phyloP scores from a whole-genome alignment of 2,329 filamentous ascomycete species.

The Phoma sp. region DNA sequence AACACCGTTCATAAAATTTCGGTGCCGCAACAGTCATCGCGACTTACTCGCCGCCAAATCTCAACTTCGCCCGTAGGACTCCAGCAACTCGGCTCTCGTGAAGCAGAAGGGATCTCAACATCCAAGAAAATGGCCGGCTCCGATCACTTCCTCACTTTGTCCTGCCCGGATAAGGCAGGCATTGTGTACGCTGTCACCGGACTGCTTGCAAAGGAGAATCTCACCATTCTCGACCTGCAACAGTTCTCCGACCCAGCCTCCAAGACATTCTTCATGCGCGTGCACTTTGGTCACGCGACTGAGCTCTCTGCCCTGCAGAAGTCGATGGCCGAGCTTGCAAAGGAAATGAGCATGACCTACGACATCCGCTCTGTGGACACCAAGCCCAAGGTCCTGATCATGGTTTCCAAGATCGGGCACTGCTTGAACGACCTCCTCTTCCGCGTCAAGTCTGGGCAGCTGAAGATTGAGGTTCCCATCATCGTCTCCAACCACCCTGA shows the following conservation, averaged over 20 bases:
- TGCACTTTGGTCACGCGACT: constrained; percentile 72
- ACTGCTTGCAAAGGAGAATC: constrained; percentile 72
- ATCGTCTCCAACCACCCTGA: constrained; percentile 85
- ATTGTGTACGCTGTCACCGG: constrained; percentile 86
- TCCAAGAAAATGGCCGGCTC: constrained; percentile 36
- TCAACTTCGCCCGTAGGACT: constrained; percentile 23
- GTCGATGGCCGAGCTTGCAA: constrained; percentile 67
- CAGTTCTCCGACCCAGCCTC: constrained; percentile 80
- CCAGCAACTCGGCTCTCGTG: constrained; percentile 29
- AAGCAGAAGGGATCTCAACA: constrained; percentile 33
- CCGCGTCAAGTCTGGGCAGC: constrained; percentile 74
- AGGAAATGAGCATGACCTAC: constrained; percentile 71
- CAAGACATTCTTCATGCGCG: constrained; percentile 85
- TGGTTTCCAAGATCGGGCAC: constrained; percentile 89
- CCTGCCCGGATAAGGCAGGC: constrained; percentile 82
- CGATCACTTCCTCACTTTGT: constrained; percentile 68
- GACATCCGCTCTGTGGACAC: constrained; percentile 70
- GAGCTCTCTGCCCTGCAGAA: constrained; percentile 54
- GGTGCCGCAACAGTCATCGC: constrained; percentile 29
- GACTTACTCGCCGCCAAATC: constrained; percentile 22
- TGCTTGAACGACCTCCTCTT: constrained; percentile 85
- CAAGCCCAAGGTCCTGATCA: constrained; percentile 80
- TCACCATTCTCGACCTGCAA: constrained; percentile 85
- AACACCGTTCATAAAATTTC: constrained; percentile 38
- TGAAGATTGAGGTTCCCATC: constrained; percentile 75